These are phyloP conservation scores for Berberis vulgaris DNA, from an alignment of 164 flowering plant genomes.

Conservation along the genomic window DNA sequence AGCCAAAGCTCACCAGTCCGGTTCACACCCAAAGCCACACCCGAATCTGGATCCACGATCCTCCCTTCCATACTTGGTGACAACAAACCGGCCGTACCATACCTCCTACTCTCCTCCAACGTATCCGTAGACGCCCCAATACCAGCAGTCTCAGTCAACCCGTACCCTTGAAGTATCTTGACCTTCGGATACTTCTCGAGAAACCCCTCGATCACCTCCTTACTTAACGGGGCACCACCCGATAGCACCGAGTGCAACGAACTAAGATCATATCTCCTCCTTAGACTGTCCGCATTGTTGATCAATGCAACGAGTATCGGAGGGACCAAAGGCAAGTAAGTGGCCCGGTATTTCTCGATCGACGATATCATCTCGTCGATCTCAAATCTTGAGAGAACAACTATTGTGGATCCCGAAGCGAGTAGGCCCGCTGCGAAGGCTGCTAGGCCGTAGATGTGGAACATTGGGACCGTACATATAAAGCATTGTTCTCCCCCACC, in stretches of 20 bases:
- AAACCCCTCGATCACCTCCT: constrained; percentile 77
- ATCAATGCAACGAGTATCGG: constrained; percentile 37
- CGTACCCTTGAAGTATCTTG: constrained; percentile 71
- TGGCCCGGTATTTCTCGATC: constrained; percentile 22
- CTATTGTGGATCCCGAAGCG: constrained; percentile 31
- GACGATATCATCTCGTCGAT: constrained; percentile 26
- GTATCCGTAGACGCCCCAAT: constrained; percentile 76
- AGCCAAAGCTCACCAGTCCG: constrained; percentile 93
- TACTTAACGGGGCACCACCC: constrained; percentile 89
- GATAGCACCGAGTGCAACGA: constrained; percentile 36
- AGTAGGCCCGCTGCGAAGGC: constrained; percentile 28
- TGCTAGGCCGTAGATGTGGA: constrained; percentile 74
- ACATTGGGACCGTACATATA: constrained; percentile 78
- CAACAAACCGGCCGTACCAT: constrained; percentile 77
- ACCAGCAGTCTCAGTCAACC: constrained; percentile 85
- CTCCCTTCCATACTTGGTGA: constrained; percentile 65
- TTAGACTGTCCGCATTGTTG: constrained; percentile 29
- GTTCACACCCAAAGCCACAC: constrained; percentile 42
- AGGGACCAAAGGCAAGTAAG: constrained; percentile 30
- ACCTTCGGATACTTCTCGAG: constrained; percentile 54
- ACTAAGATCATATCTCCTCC: constrained; percentile 38
- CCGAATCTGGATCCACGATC: constrained; percentile 71
- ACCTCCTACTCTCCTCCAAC: constrained; percentile 52
- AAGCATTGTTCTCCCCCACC: constrained; percentile 25
- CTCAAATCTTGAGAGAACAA: constrained; percentile 30